A percentile compares a stretch with the other conserved stretches of the same genome.
These are phyloP conservation scores for Magnaporthales sp. DNA, from an alignment of 2,329 filamentous ascomycete species.

Conservation along the genomic window DNA sequence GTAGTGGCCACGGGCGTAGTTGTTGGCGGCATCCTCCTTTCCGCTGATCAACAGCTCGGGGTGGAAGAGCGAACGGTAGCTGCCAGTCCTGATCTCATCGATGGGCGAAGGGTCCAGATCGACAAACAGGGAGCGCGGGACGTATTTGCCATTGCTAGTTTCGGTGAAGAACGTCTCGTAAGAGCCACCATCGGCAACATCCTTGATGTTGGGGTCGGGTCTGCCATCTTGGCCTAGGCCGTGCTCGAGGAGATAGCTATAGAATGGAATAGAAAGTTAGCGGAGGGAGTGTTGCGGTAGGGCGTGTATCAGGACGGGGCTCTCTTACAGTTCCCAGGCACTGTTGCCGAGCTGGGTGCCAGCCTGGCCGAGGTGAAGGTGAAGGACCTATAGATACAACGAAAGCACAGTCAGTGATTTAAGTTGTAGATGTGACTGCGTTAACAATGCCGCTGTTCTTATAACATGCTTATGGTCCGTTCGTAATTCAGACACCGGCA, in stretches of 20 bases:
- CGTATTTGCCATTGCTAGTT: slow-evolving; percentile 99
- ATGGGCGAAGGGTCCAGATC: slow-evolving; percentile 99
- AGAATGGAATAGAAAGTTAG: slow-evolving; percentile 15
- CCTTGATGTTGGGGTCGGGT: slow-evolving; percentile 77
- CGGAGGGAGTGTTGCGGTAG: not conserved
- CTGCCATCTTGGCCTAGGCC: slow-evolving; percentile 78
- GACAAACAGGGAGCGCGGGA: slow-evolving; percentile 97
- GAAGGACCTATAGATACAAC: slow-evolving; percentile 41
- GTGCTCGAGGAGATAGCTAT: slow-evolving; percentile 99
- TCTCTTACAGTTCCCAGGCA: not conserved
- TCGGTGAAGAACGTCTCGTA: slow-evolving; percentile 99
- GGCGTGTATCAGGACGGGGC: slow-evolving; percentile 30
- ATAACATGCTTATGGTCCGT: not conserved
- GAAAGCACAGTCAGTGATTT: not conserved
- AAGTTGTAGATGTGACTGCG: not conserved
- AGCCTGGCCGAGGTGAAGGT: slow-evolving; percentile 82
- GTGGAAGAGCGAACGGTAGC: slow-evolving; percentile 96
- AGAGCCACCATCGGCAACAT: slow-evolving; percentile 70
- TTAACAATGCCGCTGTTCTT: not conserved
- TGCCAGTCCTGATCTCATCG: slow-evolving; percentile 95
- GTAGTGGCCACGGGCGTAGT: slow-evolving; percentile 70
- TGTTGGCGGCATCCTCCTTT: slow-evolving; percentile 75
- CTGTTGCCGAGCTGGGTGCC: slow-evolving; percentile 98
- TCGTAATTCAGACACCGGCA: not conserved
- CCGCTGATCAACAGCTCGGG: slow-evolving; percentile 99